Evolutionary conservation across 176 grass and related monocot species (phyloP).

Genomic region (Avena atlantica): DNA sequence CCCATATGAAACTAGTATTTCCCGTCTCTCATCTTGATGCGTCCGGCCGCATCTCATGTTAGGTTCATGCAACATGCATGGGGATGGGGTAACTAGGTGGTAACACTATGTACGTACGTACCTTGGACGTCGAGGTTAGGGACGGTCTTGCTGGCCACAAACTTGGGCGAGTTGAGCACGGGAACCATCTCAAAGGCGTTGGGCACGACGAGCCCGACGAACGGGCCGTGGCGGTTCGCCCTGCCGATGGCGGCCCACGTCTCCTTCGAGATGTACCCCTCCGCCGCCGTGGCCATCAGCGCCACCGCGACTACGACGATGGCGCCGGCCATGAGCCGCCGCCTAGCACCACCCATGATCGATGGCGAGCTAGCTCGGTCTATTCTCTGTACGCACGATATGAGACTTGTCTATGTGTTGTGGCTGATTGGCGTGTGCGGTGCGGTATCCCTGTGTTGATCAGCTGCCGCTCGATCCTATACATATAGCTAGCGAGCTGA

Average conservation of each 20-base stretch:
- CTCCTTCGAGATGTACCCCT: neutral
- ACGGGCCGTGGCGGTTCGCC: conserved; percentile 55
- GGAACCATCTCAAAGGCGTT: conserved; percentile 80
- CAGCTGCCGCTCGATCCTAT: neutral
- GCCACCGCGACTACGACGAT: neutral
- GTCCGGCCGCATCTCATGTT: no score
- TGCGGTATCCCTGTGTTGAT: neutral
- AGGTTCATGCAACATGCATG: no score
- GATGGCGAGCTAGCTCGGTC: neutral
- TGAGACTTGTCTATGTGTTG: neutral
- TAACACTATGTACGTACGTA: neutral
- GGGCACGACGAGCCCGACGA: conserved; percentile 73
- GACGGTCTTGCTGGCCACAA: conserved; percentile 16
- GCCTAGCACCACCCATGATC: conserved; percentile 5
- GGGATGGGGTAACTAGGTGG: no score
- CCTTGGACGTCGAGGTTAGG: conserved; percentile 77
- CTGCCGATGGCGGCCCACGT: conserved; percentile 14
- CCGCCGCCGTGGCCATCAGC: neutral
- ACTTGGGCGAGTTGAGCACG: conserved; percentile 53
- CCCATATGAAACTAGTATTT: no score
- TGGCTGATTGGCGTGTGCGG: neutral
- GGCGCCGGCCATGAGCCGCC: neutral
- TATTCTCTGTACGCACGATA: neutral
- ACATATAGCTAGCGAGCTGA: neutral
- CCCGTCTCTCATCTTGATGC: no score